Evolutionary conservation across 2,329 filamentous ascomycete species (phyloP), one percentile per base, ranked within the genome.

Genomic region (Penicillium vulpinum): DNA sequence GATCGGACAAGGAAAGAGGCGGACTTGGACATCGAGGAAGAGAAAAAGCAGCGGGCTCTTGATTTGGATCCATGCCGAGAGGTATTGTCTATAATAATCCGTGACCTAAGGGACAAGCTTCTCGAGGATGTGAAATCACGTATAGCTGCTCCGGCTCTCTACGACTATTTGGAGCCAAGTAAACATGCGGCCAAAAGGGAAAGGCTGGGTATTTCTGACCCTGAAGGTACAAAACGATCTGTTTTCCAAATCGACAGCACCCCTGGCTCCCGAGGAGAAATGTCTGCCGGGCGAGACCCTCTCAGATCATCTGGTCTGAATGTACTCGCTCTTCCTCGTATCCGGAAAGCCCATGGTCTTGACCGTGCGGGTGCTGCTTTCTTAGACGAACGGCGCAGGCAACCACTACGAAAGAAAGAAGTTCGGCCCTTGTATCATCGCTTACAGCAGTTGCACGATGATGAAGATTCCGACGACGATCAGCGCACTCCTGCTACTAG

Each of bases 61-160:
- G 89, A 95, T 70, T 85, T 97, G 62, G 93, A 99, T 73, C 93
- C 94, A n/a, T 90, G 93, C 5, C 78, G 81, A 47, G 93, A 95
- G 70, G 93, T 94, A 33, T 81, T 92, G 38, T 87, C 92, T 59
- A 83, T 90, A 43, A 83, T 97, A 51, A 85, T 88, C 50, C 85
- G 86, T 51, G 92, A 97, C 72, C 80, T 99, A 70, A 87, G 85
- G 57, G 90, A 95, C 70, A 94, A 95, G 72, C 79, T 99, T 35
- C 86, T 97, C 60, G 86, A 89, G 62, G 92, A 97, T 71, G 90
- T 97, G 68, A 92, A 92, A 66, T 89, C 88, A 43, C 89, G 93
- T 66, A 87, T 97, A 46, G 92, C 90, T 9, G 90, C 88, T 7
- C 91, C 92, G 3, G 83, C 87, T 41, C 81, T 99, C 36, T 89